Evolutionary conservation across 768 basidiomycete species (phyloP).

Genomic region (Termitomyces sp.): DNA sequence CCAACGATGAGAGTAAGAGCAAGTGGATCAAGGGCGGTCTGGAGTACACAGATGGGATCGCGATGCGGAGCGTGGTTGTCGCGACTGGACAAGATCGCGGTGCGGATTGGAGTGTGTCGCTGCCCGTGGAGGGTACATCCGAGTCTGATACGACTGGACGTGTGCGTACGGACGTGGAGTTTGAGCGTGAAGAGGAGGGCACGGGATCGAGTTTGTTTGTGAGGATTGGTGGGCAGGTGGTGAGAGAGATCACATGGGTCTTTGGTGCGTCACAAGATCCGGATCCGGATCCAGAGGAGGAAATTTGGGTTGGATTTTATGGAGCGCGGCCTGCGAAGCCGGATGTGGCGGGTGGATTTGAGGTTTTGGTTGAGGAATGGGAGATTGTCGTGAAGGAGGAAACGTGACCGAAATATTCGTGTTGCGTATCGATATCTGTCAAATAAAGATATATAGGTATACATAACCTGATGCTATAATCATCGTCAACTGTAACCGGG

Average conservation of each 20-base stretch:
- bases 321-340: neutral
- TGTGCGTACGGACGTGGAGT: slow-evolving; percentile 14
- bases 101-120: slow-evolving; percentile 21
- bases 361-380: neutral
- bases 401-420: too few relatives aligned
- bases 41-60: slow-evolving; percentile 14
- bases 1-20: neutral
- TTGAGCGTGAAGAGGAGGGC: slow-evolving; percentile 18
- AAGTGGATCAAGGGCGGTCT: slow-evolving; percentile 21
- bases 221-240: slow-evolving; percentile 17
- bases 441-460: too few relatives aligned
- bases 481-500: too few relatives aligned
- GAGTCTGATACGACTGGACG: neutral
- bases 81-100: slow-evolving; percentile 10
- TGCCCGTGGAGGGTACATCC: slow-evolving; percentile 6
- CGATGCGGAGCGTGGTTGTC: slow-evolving; percentile 18
- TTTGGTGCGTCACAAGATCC: slow-evolving; percentile 10
- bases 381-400: neutral
- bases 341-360: neutral
- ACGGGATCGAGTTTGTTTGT: slow-evolving; percentile 17
- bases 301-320: slow-evolving; percentile 11
- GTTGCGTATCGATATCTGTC: too few relatives aligned
- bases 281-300: neutral
- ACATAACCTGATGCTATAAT: too few relatives aligned
- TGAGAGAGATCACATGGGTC: slow-evolving; percentile 21